These are phyloP conservation scores for Fusarium clavum DNA, from an alignment of 2,329 filamentous ascomycete genomes.

Conservation along the genomic window DNA sequence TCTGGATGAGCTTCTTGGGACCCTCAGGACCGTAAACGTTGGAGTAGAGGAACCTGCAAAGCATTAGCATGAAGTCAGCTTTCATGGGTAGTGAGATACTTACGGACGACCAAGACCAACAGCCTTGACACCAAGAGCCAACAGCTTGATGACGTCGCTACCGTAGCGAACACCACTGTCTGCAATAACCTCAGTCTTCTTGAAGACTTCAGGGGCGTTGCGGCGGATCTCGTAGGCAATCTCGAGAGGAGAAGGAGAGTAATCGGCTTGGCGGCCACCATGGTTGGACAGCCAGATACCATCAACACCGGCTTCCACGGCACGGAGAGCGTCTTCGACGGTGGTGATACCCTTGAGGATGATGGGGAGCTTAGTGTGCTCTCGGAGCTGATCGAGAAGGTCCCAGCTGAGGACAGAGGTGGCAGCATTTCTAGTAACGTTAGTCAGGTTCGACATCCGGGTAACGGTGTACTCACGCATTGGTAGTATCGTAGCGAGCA, in stretches of 20 bases:
- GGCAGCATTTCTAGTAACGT: conserved; percentile 20
- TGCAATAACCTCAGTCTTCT: conserved; percentile 52
- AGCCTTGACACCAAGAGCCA: conserved; percentile 55
- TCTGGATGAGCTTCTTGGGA: conserved; percentile 58
- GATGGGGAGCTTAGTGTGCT: conserved; percentile 51
- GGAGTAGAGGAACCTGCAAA: conserved; percentile 58
- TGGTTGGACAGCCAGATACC: conserved; percentile 57
- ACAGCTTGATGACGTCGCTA: conserved; percentile 54
- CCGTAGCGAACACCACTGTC: conserved; percentile 56
- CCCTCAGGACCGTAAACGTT: conserved; percentile 62
- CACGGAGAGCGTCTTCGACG: conserved; percentile 52
- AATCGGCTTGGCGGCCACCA: conserved; percentile 56
- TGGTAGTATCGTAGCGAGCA: conserved; percentile 45
- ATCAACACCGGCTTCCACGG: conserved; percentile 49
- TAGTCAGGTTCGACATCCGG: background rate
- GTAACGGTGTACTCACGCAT: conserved; percentile 7
- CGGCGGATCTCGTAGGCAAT: conserved; percentile 49
- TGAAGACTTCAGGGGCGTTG: conserved; percentile 53
- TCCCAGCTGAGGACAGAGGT: conserved; percentile 45
- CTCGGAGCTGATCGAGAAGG: conserved; percentile 47
- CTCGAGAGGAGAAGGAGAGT: conserved; percentile 44
- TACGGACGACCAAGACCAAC: conserved; percentile 57
- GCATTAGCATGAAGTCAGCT: background rate
- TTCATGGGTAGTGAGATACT: background rate
- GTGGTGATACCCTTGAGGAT: conserved; percentile 55